Percentiles rank a stretch among this genome's conserved stretches.
Conservation (phyloP, 805 yeast species). For the Ogataea haglerorum region DNA sequence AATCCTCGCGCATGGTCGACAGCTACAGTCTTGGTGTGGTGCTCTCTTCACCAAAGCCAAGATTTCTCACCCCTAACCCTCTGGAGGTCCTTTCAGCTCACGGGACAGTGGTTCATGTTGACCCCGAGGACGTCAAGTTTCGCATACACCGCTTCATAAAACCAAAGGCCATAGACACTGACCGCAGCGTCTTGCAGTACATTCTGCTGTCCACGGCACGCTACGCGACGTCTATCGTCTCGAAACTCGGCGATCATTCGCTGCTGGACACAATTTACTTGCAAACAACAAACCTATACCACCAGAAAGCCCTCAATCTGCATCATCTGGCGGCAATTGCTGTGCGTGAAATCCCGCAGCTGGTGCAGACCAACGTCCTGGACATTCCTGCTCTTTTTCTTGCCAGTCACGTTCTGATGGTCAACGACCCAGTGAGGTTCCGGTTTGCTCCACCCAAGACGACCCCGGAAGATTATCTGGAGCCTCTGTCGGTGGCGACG, state of each 20-base stretch:
- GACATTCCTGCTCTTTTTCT: slow-evolving; percentile 15
- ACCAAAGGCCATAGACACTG: neutral
- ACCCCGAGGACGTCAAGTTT: slow-evolving; percentile 44
- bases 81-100: slow-evolving; percentile 18
- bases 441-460: slow-evolving; percentile 16
- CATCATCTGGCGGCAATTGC: slow-evolving; percentile 9
- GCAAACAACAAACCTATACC: neutral
- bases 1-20: neutral
- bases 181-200: neutral
- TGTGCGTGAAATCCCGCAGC: slow-evolving; percentile 1
- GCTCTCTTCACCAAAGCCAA: slow-evolving; percentile 1
- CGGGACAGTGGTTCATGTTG: slow-evolving; percentile 51
- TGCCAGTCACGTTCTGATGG: slow-evolving; percentile 22
- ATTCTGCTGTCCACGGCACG: slow-evolving; percentile 1
- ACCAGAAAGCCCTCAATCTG: slow-evolving; percentile 6
- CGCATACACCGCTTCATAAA: slow-evolving; percentile 13
- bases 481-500: slow-evolving; percentile 21
- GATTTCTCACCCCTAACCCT: neutral
- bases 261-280: slow-evolving; percentile 3
- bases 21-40: slow-evolving; percentile 3
- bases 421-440: slow-evolving; percentile 28
- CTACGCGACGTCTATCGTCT: neutral
- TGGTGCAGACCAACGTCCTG: slow-evolving; percentile 8
- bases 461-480: slow-evolving; percentile 15
- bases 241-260: neutral